Evolutionary conservation across 1,284 basidiomycete genomes (phyloP).

Genomic region (Waitea zeae): DNA sequence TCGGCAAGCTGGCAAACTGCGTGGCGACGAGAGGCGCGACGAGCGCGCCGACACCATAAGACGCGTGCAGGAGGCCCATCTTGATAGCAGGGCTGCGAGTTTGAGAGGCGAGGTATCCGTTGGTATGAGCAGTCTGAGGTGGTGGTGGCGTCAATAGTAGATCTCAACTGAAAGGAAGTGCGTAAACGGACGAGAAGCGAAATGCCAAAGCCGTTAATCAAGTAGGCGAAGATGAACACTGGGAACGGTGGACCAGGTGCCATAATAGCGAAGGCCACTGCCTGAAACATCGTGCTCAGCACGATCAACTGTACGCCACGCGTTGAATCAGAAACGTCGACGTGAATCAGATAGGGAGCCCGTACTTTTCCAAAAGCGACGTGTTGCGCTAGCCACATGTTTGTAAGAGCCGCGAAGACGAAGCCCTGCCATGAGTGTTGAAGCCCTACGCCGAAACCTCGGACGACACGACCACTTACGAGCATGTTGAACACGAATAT

Average conservation of each 20-base stretch:
- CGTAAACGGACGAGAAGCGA: conserved; percentile 24
- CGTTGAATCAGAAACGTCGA: not conserved
- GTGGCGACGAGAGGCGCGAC: conserved; percentile 44
- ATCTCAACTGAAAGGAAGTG: not conserved
- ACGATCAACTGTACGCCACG: conserved; percentile 2
- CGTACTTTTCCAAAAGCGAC: conserved; percentile 41
- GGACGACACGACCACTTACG: conserved; percentile 22
- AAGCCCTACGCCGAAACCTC: conserved; percentile 1
- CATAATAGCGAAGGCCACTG: conserved; percentile 32
- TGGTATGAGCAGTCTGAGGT: conserved; percentile 39
- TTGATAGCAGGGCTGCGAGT: conserved; percentile 26
- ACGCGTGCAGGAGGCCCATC: conserved; percentile 48
- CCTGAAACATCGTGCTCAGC: conserved; percentile 8
- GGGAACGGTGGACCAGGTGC: conserved; percentile 51
- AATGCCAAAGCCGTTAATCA: conserved; percentile 46
- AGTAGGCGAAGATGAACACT: conserved; percentile 35
- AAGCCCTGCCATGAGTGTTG: conserved; percentile 20
- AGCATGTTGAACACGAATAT: conserved; percentile 41
- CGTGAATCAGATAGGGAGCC: conserved; percentile 2
- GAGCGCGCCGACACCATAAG: conserved; percentile 33
- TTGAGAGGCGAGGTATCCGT: conserved; percentile 34
- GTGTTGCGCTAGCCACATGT: conserved; percentile 29
- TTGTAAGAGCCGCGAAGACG: conserved; percentile 24
- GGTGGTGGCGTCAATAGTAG: not conserved
- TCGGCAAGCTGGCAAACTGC: conserved; percentile 30